Base-by-base conservation (phyloP, 257 asterid genomes). In the Fraxinus excelsior region DNA sequence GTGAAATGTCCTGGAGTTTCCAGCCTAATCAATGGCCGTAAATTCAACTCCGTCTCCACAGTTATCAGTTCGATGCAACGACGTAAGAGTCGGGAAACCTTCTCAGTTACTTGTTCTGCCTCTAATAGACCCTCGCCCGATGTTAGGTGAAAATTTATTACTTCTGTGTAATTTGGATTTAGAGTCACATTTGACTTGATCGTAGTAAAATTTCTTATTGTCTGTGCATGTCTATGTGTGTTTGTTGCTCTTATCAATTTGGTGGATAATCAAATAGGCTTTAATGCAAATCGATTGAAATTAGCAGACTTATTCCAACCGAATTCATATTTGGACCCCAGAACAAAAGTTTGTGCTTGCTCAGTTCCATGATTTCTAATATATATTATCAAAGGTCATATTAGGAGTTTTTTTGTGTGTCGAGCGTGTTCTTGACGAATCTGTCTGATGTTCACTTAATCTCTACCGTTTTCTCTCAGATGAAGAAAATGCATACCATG, bases 121-220 rank as follows among this genome's bases (percentile, higher is more conserved):
- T 87, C 86, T 79, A 81, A 87, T 12, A 89, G 76, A 14, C 82
- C 91, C 21, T 86, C 92, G 0, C 76, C 92, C 34, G 88, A 89
- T 13, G 82, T 87, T 84, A 89, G 93, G 93, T 87, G 11, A 25
- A 7, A 2, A 62, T 62, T 12, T 62, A 10, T 62, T 25, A 25
- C 34, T 62, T 53, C 18, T n/a, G 29, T 7, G 12, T 56, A 21
- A 58, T 58, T 58, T 23, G 66, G 29, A 58, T 58, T n/a, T n/a
- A n/a, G 29, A 23, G 66, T n/a, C 66, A 58, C 28, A n/a, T 19
- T n/a, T 58, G 66, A 5, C 2, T 58, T 58, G 66, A 58, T 58
- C 66, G 29, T 58, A 2, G 29, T 58, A n/a, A 13, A 58, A 6
- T 58, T 58, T 58, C 66, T 58, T 58, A 58, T 8, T 5, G 2